Conservation (phyloP, 306 rosid species). For the Dalbergia cochinchinensis region DNA sequence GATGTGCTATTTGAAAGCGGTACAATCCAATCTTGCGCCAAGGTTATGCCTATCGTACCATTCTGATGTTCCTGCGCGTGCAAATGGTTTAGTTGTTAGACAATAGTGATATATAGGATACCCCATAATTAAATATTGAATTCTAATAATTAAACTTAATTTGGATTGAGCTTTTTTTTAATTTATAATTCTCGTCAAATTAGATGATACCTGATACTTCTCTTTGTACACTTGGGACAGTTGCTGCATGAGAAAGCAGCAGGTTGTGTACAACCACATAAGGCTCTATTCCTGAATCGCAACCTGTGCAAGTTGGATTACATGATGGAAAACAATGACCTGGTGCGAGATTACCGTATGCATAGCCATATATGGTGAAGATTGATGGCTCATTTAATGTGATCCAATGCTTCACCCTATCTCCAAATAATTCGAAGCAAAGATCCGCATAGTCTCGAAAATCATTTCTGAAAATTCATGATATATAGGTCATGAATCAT, state of each 20-base stretch:
- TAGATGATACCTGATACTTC: constrained; percentile 46
- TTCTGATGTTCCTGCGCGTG: constrained; percentile 60
- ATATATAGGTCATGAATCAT: background rate
- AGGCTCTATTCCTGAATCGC: constrained; percentile 64
- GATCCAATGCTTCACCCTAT: constrained; percentile 69
- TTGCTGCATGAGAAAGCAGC: constrained; percentile 66
- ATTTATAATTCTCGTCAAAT: background rate
- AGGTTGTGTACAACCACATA: constrained; percentile 60
- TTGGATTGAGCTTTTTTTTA: background rate
- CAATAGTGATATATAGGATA: no score
- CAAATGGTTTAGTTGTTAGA: no score
- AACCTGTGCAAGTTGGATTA: constrained; percentile 52
- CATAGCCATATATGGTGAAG: constrained; percentile 48
- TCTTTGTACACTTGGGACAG: constrained; percentile 52
- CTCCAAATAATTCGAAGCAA: constrained; percentile 67
- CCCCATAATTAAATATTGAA: background rate
- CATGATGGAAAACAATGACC: constrained; percentile 61
- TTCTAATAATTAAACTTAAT: background rate
- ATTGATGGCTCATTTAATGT: constrained; percentile 62
- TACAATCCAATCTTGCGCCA: constrained; percentile 53
- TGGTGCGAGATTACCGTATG: constrained; percentile 34
- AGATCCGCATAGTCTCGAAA: constrained; percentile 58
- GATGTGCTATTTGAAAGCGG: constrained; percentile 46
- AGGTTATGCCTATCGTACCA: constrained; percentile 66
- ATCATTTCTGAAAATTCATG: constrained; percentile 48